phyloP scores from a whole-genome alignment of 305 asterid species.

The Rubia tinctorum region DNA sequence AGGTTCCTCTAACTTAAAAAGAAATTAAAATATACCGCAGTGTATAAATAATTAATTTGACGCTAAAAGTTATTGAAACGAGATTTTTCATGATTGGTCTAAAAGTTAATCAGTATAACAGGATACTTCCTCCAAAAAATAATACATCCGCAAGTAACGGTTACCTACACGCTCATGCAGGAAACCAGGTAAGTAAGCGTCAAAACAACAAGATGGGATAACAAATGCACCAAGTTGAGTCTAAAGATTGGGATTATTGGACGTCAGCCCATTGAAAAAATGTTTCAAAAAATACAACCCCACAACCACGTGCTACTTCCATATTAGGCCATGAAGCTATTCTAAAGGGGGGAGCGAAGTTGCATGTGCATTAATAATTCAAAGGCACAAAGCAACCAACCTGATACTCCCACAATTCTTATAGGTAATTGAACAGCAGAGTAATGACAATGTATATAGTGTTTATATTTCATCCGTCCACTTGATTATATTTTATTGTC shows the following conservation, averaged over 20 bases:
- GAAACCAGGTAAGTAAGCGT: not conserved
- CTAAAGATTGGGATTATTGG: not conserved
- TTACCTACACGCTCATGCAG: not conserved
- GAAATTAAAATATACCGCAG: too few species aligned
- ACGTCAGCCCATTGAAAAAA: not conserved
- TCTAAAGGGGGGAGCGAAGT: not conserved
- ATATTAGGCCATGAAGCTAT: not conserved
- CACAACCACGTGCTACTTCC: not conserved
- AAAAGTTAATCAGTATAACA: too few species aligned
- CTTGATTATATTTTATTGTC: not conserved
- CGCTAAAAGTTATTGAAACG: too few species aligned
- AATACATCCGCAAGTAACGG: not conserved
- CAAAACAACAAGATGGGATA: not conserved
- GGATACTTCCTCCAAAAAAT: too few species aligned
- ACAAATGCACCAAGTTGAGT: not conserved
- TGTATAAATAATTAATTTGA: too few species aligned
- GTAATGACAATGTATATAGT: not conserved
- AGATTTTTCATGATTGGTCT: too few species aligned
- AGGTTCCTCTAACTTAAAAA: too few species aligned
- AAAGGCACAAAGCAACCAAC: not conserved
- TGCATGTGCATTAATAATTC: not conserved
- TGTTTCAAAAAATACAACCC: not conserved
- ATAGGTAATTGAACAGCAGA: not conserved
- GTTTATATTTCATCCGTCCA: not conserved
- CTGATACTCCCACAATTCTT: not conserved